Percentiles rank a stretch among this genome's conserved stretches.
Conservation (phyloP, 164 flowering plant genomes). For the Vitis rotundifolia region DNA sequence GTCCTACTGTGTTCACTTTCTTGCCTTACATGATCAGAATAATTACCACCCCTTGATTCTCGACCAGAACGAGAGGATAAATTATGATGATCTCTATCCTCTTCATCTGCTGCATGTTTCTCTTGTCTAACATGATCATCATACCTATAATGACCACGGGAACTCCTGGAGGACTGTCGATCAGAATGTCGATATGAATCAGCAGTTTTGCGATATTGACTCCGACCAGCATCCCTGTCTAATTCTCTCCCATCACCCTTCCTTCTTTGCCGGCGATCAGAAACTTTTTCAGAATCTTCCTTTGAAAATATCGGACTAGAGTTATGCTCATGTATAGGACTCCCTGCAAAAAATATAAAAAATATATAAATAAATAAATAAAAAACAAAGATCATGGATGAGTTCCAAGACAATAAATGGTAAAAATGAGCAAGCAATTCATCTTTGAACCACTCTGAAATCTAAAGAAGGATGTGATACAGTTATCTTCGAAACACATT, state of each 20-base stretch:
- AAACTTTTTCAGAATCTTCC: conserved; percentile 30
- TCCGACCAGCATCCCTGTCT: conserved; percentile 38
- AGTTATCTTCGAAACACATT: too few species aligned
- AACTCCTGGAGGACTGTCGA: conserved; percentile 51
- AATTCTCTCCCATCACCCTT: conserved; percentile 46
- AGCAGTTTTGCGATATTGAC: conserved; percentile 39
- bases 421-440: background rate
- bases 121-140: conserved; percentile 52
- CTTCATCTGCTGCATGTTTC: conserved; percentile 42
- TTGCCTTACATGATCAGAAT: conserved; percentile 37
- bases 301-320: conserved; percentile 42
- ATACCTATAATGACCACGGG: conserved; percentile 45
- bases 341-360: conserved; percentile 35
- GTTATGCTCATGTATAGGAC: conserved; percentile 44
- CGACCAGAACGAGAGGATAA: conserved; percentile 46
- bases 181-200: conserved; percentile 53
- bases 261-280: conserved; percentile 36
- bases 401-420: background rate
- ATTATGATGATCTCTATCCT: conserved; percentile 43
- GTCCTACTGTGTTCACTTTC: conserved; percentile 51
- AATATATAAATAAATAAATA: conserved; percentile 3
- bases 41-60: conserved; percentile 39
- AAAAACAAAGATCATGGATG: background rate
- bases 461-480: too few species aligned
- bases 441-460: too few species aligned